phyloP scores from a whole-genome alignment of 768 basidiomycete species.

The Tulasnella sp. region DNA sequence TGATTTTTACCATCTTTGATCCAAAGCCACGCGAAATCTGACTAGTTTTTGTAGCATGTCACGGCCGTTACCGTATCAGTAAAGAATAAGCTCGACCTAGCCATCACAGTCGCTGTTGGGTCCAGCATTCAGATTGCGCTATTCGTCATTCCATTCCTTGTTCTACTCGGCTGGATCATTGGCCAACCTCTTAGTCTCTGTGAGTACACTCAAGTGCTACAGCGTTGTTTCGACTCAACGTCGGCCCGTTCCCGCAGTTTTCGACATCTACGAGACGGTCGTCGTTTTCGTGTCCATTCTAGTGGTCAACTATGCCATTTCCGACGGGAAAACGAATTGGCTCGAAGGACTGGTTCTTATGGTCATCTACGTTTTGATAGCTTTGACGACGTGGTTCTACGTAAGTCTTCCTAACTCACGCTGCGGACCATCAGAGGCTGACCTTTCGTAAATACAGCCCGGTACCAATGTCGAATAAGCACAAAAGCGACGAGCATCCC shows the following conservation, averaged over 20 bases:
- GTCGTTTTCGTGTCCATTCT: slow-evolving; percentile 48
- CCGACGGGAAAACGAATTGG: slow-evolving; percentile 83
- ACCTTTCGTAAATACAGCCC: neutral
- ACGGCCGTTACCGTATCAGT: slow-evolving; percentile 73
- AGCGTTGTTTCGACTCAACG: neutral
- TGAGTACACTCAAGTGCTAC: slow-evolving; percentile 34
- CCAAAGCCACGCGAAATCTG: neutral
- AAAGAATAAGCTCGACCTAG: slow-evolving; percentile 79
- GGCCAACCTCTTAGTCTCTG: slow-evolving; percentile 57
- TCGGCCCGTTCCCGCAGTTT: slow-evolving; percentile 1
- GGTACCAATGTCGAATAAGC: neutral
- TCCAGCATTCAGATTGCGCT: slow-evolving; percentile 57
- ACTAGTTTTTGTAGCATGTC: slow-evolving; percentile 48
- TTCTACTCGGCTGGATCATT: slow-evolving; percentile 27
- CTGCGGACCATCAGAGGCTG: neutral
- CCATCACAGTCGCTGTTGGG: slow-evolving; percentile 81
- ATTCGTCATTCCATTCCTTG: slow-evolving; percentile 65
- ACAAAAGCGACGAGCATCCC: neutral
- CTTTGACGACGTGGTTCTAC: slow-evolving; percentile 30
- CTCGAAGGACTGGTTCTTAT: slow-evolving; percentile 76
- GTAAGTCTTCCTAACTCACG: slow-evolving; percentile 1
- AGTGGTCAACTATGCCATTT: slow-evolving; percentile 76
- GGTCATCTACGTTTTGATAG: slow-evolving; percentile 43
- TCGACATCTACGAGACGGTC: slow-evolving; percentile 29
- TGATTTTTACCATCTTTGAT: slow-evolving; percentile 42